Percentiles rank a stretch among this genome's conserved stretches.
phyloP scores from a whole-genome alignment of 352 stramenopile genomes.

The Phytophthora hibernalis region DNA sequence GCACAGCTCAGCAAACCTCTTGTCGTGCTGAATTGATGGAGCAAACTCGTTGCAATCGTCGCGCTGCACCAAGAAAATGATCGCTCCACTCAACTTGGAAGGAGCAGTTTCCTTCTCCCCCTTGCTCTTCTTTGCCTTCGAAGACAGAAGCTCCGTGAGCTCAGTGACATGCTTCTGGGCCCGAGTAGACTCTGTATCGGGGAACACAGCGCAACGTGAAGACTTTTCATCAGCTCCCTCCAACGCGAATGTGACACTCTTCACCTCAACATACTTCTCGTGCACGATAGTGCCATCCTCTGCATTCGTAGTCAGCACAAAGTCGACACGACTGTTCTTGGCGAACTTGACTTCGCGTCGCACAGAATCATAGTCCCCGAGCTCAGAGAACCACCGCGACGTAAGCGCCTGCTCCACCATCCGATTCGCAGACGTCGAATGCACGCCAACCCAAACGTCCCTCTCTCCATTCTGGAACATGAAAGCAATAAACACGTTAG shows the following conservation, averaged over 20 bases:
- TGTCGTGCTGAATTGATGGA: constrained; percentile 69
- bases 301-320: constrained; percentile 62
- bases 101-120: constrained; percentile 14
- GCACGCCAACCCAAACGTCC: constrained; percentile 79
- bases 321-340: constrained; percentile 87
- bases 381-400: constrained; percentile 69
- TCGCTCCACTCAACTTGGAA: constrained; percentile 50
- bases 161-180: constrained; percentile 83
- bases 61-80: constrained; percentile 84
- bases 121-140: constrained; percentile 7
- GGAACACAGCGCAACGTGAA: constrained; percentile 70
- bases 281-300: constrained; percentile 41
- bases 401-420: constrained; percentile 79
- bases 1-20: constrained; percentile 73
- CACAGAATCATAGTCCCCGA: constrained; percentile 60
- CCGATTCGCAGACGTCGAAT: constrained; percentile 78
- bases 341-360: constrained; percentile 80
- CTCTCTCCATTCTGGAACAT: constrained; percentile 68
- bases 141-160: constrained; percentile 65
- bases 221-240: constrained; percentile 3
- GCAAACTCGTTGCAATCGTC: constrained; percentile 78
- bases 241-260: constrained; percentile 78
- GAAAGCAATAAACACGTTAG: background rate
- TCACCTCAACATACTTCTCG: constrained; percentile 86
- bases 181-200: constrained; percentile 77